A percentile compares a stretch with the other conserved stretches of the same genome.
phyloP scores from a whole-genome alignment of 176 grass and related monocot species.

The Hsuehochloa calcarea region DNA sequence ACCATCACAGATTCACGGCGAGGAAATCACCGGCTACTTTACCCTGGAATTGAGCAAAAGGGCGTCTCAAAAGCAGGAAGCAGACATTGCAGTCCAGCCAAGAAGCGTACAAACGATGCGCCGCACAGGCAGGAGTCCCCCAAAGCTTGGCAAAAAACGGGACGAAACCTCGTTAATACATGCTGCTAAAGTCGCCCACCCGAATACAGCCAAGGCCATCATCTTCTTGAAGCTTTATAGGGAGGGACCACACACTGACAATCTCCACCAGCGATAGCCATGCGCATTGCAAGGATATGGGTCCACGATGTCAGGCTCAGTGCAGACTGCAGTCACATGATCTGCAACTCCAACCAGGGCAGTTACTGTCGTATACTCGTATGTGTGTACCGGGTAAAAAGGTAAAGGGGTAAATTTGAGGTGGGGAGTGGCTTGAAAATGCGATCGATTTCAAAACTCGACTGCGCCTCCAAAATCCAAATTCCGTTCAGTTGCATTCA shows the following conservation, averaged over 20 bases:
- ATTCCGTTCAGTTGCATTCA: not conserved
- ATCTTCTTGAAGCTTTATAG: not conserved
- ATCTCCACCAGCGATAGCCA: not conserved
- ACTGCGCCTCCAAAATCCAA: no score
- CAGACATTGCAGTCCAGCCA: not conserved
- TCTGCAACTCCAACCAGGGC: not conserved
- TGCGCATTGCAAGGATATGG: not conserved
- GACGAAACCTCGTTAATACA: not conserved
- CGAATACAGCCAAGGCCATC: not conserved
- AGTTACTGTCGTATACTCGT: not conserved
- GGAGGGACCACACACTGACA: conserved; percentile 6
- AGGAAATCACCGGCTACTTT: conserved; percentile 3
- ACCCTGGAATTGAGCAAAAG: not conserved
- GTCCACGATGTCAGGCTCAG: not conserved
- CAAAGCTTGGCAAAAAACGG: not conserved
- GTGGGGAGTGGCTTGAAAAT: not conserved
- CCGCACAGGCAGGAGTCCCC: not conserved
- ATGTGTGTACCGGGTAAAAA: not conserved
- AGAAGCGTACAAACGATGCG: not conserved
- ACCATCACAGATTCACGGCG: not conserved
- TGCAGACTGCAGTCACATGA: conserved; percentile 3
- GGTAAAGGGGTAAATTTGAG: not conserved
- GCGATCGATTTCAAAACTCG: not conserved
- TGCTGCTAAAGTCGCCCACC: not conserved
- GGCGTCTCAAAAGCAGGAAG: not conserved